A percentile compares a stretch with the other conserved stretches of the same genome.
phyloP scores from a whole-genome alignment of 1,284 basidiomycete species.

The Pseudozyma pruni region DNA sequence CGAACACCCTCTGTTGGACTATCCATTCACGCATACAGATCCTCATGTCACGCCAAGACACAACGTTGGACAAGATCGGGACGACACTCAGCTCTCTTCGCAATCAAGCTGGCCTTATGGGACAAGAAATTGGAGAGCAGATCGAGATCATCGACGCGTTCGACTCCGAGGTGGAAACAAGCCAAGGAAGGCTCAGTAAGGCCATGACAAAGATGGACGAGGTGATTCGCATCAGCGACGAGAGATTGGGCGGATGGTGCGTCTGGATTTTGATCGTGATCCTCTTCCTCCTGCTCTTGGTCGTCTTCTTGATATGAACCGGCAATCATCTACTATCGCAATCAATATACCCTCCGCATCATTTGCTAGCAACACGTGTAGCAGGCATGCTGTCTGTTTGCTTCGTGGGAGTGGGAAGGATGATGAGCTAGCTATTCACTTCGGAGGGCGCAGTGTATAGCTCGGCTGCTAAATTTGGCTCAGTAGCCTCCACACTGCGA shows the following conservation, averaged over 20 bases:
- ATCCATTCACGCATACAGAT: no score
- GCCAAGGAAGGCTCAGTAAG: constrained; percentile 51
- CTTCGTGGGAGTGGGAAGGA: no score
- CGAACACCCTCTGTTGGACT: neutral
- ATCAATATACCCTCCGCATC: neutral
- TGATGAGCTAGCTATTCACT: no score
- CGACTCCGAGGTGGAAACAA: constrained; percentile 60
- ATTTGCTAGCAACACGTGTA: neutral
- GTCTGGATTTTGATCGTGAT: constrained; percentile 64
- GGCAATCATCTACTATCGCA: neutral
- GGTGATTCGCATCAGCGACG: constrained; percentile 58
- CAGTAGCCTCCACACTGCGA: neutral
- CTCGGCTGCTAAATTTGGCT: neutral
- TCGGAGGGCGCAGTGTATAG: no score
- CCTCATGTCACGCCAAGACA: constrained; percentile 61
- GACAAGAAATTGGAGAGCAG: constrained; percentile 64
- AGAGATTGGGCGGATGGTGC: constrained; percentile 65
- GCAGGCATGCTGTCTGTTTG: neutral
- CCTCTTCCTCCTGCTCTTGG: constrained; percentile 46
- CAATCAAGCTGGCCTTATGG: constrained; percentile 62
- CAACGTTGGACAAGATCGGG: constrained; percentile 62
- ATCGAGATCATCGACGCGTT: constrained; percentile 63
- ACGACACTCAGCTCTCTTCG: constrained; percentile 53
- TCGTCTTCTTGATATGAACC: constrained; percentile 50
- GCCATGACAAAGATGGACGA: constrained; percentile 65